These are phyloP conservation scores for Scutellaria minor DNA, from an alignment of 257 asterid genomes.

Conservation along the genomic window DNA sequence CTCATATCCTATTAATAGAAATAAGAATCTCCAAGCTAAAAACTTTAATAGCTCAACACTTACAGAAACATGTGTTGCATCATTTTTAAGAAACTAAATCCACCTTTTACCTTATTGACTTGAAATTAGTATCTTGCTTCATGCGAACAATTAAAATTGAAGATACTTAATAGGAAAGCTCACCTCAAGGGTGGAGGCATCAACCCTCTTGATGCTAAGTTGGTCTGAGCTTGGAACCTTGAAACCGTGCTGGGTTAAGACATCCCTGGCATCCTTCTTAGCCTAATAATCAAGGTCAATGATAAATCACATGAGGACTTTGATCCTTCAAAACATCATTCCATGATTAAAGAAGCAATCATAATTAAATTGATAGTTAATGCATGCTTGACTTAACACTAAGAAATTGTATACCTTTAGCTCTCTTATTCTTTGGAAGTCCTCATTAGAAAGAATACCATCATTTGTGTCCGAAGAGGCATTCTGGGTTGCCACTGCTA, in stretches of 20 bases:
- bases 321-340: neutral
- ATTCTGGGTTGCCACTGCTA: slow-evolving; percentile 55
- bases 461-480: slow-evolving; percentile 50
- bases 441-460: slow-evolving; percentile 92
- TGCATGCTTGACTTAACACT: slow-evolving; percentile 21
- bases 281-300: slow-evolving; percentile 56
- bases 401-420: slow-evolving; percentile 61
- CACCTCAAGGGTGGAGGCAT: slow-evolving; percentile 82
- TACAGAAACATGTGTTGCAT: too few species aligned
- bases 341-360: neutral
- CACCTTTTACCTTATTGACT: neutral
- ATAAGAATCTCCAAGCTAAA: slow-evolving; percentile 5
- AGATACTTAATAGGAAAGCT: slow-evolving; percentile 28
- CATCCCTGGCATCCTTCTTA: slow-evolving; percentile 66
- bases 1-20: neutral
- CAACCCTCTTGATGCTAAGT: slow-evolving; percentile 76
- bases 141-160: neutral
- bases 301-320: slow-evolving; percentile 21
- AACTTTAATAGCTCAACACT: too few species aligned
- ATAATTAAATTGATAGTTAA: neutral
- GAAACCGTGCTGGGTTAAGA: slow-evolving; percentile 70
- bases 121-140: neutral
- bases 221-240: slow-evolving; percentile 77
- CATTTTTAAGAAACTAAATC: neutral
- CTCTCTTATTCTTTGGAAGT: slow-evolving; percentile 85